A percentile compares a stretch with the other conserved stretches of the same genome.
Evolutionary conservation across 768 basidiomycete species (phyloP).

Genomic region (Auricularia sp.): DNA sequence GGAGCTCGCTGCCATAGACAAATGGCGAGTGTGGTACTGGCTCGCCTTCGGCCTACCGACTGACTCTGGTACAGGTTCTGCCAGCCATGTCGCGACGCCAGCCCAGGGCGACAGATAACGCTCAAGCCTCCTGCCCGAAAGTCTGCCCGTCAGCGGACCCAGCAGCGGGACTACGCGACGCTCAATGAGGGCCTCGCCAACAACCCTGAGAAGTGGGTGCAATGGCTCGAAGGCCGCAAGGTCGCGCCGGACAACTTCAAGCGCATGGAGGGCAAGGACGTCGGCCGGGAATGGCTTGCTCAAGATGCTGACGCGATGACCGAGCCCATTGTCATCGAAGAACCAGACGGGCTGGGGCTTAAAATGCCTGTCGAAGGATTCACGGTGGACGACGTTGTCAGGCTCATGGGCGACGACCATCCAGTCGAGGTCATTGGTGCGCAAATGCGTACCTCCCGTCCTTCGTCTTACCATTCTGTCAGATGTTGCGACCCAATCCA

Average conservation of each 20-base stretch:
- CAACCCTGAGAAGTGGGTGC: conserved; percentile 58
- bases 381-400: conserved; percentile 71
- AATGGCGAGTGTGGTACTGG: conserved; percentile 44
- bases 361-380: conserved; percentile 68
- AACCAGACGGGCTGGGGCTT: conserved; percentile 78
- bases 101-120: conserved; percentile 56
- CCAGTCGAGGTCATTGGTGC: conserved; percentile 89
- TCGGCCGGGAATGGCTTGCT: conserved; percentile 69
- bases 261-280: conserved; percentile 54
- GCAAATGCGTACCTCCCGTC: conserved; percentile 11
- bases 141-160: conserved; percentile 60
- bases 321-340: conserved; percentile 75
- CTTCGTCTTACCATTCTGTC: not conserved
- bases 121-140: conserved; percentile 73
- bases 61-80: conserved; percentile 51
- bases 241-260: conserved; percentile 56
- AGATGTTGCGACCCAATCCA: conserved; percentile 85
- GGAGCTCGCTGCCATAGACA: conserved; percentile 61
- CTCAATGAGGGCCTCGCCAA: conserved; percentile 50
- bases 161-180: conserved; percentile 68
- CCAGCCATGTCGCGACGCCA: conserved; percentile 46
- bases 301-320: conserved; percentile 61
- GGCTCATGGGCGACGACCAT: conserved; percentile 64
- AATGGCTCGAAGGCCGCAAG: conserved; percentile 56
- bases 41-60: conserved; percentile 9